Conservation (phyloP, 2,329 filamentous ascomycete genomes). For the Xylaria sp. region DNA sequence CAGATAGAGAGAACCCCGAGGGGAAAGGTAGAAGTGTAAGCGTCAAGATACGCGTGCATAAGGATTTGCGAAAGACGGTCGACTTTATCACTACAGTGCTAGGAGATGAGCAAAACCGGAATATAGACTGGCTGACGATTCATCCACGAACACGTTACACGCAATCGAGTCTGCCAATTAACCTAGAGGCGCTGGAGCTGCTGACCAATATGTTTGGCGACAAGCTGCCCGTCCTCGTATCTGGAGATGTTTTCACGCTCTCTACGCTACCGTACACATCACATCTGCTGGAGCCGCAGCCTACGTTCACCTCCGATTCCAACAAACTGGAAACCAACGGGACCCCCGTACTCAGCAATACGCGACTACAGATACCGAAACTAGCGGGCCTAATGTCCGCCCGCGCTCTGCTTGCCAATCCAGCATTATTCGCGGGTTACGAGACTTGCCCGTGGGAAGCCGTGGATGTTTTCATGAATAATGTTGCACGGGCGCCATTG, state of each 20-base stretch:
- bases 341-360: constrained; percentile 15
- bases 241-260: constrained; percentile 71
- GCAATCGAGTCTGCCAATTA: constrained; percentile 65
- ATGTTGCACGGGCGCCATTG: constrained; percentile 61
- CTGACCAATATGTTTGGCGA: constrained; percentile 58
- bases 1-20: constrained; percentile 37
- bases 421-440: constrained; percentile 66
- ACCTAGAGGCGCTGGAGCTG: constrained; percentile 63
- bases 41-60: constrained; percentile 73
- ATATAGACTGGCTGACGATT: constrained; percentile 72
- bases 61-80: constrained; percentile 64
- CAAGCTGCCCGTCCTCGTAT: constrained; percentile 67
- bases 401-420: constrained; percentile 70
- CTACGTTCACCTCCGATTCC: constrained; percentile 32
- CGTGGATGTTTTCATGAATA: constrained; percentile 66
- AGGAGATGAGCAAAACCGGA: constrained; percentile 53
- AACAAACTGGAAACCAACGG: neutral
- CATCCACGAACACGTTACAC: constrained; percentile 69
- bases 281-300: constrained; percentile 38
- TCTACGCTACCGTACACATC: constrained; percentile 53
- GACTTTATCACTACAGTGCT: constrained; percentile 69
- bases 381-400: constrained; percentile 73
- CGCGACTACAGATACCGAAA: constrained; percentile 49
- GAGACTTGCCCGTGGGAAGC: constrained; percentile 65
- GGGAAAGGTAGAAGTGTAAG: constrained; percentile 62